A percentile compares a stretch with the other conserved stretches of the same genome.
These are phyloP conservation scores for Cubamyces sp. DNA, from an alignment of 768 basidiomycete species.

Conservation along the genomic window DNA sequence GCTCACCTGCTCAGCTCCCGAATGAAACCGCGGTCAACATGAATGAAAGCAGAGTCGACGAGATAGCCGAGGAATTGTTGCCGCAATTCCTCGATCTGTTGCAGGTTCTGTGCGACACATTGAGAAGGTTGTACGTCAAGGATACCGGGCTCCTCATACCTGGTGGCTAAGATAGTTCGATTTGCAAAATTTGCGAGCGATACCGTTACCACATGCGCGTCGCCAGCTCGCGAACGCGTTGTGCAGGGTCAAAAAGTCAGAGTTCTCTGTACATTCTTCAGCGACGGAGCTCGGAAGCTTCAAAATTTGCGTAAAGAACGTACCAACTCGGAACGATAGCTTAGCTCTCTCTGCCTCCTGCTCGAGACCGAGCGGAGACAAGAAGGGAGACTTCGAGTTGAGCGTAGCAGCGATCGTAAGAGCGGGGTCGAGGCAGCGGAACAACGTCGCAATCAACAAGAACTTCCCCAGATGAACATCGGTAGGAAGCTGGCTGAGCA, in stretches of 20 bases:
- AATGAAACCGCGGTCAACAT: conserved; percentile 63
- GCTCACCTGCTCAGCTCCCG: conserved; percentile 70
- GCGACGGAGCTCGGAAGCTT: background rate
- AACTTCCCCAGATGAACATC: conserved; percentile 98
- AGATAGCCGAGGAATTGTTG: conserved; percentile 77
- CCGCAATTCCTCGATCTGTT: conserved; percentile 95
- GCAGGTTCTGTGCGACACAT: conserved; percentile 64
- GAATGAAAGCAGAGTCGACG: conserved; percentile 86
- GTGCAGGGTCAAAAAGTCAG: conserved; percentile 93
- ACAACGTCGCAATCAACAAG: conserved; percentile 78
- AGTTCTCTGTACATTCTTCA: conserved; percentile 65
- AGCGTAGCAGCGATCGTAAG: conserved; percentile 93
- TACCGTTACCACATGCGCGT: conserved; percentile 63
- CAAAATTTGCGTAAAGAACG: conserved; percentile 29
- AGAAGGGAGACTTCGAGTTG: conserved; percentile 92
- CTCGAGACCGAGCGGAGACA: conserved; percentile 87
- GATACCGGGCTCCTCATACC: conserved; percentile 38
- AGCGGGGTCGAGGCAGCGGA: conserved; percentile 94
- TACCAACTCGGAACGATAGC: conserved; percentile 74
- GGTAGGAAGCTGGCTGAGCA: conserved; percentile 90
- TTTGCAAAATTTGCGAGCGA: conserved; percentile 78
- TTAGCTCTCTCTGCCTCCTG: conserved; percentile 87
- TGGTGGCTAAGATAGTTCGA: conserved; percentile 83
- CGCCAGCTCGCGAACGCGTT: conserved; percentile 91
- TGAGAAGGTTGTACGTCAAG: background rate